Percentiles rank a stretch among this genome's conserved stretches.
Conservation (phyloP, 2,329 filamentous ascomycete species). For the Calonectria ilicicola region DNA sequence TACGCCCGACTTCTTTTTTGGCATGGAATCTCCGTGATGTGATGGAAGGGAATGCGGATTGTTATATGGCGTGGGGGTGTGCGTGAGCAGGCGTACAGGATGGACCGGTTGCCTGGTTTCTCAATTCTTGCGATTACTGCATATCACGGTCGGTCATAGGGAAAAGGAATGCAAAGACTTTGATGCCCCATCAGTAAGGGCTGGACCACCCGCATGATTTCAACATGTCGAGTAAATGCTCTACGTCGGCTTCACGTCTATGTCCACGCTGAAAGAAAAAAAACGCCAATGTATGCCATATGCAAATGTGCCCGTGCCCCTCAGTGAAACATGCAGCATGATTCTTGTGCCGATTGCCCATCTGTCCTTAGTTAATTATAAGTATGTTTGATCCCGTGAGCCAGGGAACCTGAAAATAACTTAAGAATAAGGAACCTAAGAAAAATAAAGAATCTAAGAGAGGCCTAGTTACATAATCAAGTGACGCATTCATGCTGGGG, state of each 20-base stretch:
- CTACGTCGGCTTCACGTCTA: neutral
- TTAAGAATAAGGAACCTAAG: no score
- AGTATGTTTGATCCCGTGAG: neutral
- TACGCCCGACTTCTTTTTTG: conserved; percentile 40
- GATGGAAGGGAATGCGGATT: conserved; percentile 37
- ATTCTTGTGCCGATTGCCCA: neutral
- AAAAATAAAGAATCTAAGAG: no score
- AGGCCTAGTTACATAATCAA: no score
- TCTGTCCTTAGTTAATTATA: neutral
- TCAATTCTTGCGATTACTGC: conserved; percentile 55
- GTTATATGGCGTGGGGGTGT: conserved; percentile 40
- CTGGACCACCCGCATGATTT: conserved; percentile 32
- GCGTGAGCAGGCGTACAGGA: conserved; percentile 40
- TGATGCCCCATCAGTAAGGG: conserved; percentile 46
- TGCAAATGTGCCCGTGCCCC: neutral
- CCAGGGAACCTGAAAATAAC: no score
- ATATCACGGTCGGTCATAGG: conserved; percentile 61
- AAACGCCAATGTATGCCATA: neutral
- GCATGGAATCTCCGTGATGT: conserved; percentile 46
- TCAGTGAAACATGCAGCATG: neutral
- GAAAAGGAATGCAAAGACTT: conserved; percentile 56
- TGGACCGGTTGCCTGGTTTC: conserved; percentile 51
- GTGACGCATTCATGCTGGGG: no score
- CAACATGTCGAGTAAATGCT: conserved; percentile 17
- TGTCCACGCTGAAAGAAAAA: conserved; percentile 1